Conservation (phyloP, 768 basidiomycete species). For the Leccinum sublutescens region DNA sequence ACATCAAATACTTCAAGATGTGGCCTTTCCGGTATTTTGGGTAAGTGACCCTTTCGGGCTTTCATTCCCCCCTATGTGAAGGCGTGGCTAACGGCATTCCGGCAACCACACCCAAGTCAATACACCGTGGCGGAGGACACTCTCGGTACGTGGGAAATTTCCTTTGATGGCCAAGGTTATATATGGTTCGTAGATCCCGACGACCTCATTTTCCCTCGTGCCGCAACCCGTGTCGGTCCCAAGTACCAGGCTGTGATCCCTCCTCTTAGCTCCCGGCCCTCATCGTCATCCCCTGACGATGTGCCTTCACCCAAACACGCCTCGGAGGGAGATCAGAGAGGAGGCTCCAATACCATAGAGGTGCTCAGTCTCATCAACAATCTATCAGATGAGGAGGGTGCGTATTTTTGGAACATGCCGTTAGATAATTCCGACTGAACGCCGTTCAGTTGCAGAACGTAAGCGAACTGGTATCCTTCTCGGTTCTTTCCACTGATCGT, state of each 20-base stretch:
- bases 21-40: conserved; percentile 98
- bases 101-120: conserved; percentile 47
- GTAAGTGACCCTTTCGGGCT: conserved; percentile 44
- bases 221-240: conserved; percentile 85
- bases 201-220: conserved; percentile 94
- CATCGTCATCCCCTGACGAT: conserved; percentile 33
- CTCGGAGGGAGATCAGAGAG: conserved; percentile 49
- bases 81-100: conserved; percentile 11
- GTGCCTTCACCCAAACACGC: not conserved
- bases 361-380: conserved; percentile 63
- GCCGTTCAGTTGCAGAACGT: conserved; percentile 55
- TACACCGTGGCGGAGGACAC: conserved; percentile 93
- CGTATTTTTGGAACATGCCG: conserved; percentile 26
- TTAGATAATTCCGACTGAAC: conserved; percentile 23
- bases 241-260: conserved; percentile 77
- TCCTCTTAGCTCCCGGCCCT: conserved; percentile 31
- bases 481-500: conserved; percentile 1
- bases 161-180: conserved; percentile 21
- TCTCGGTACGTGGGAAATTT: conserved; percentile 53
- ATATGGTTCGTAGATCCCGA: conserved; percentile 71
- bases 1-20: conserved; percentile 84
- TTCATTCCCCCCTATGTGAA: not conserved
- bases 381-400: conserved; percentile 68
- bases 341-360: conserved; percentile 73
- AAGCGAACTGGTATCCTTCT: conserved; percentile 22